Evolutionary conservation across 23 red algal species (phyloP), one percentile per base, ranked within the genome.

Genomic region (Agarophyton chilense): DNA sequence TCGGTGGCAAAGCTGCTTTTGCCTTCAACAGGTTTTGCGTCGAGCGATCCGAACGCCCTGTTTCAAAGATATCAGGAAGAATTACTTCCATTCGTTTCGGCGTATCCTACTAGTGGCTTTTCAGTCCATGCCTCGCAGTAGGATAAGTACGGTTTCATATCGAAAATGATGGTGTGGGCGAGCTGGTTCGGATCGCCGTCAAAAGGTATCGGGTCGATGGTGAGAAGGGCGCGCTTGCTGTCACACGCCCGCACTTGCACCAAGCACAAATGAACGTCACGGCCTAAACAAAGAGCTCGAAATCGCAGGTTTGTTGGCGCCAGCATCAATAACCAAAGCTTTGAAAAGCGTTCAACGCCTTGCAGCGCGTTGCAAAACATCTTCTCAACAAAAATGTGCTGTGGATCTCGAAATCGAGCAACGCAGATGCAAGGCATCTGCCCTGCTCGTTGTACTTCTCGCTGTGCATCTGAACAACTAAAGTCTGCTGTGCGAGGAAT

Each of bases 81-180:
- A 7, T 49, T 49, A 49, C 8, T 49, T 13, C 29, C 22, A 58
- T 58, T 58, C 17, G 29, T 28, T 58, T 0, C 55, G 8, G 25
- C 22, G 9, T 58, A 6, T 28, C 9, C 2, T 4, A 9, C 22
- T 29, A 6, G 55, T 58, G 25, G 55, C 55, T 41, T 42, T 70
- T 78, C 51, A n/a, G 11, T 51, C 73, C 73, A 78, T 51, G 73
- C 44, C n/a, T 78, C 73, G 51, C 73, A 78, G 32, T 78, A 78
- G 19, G 73, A 55, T 25, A 78, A 25, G 44, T 78, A 78, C 2
- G 73, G 73, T 32, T 78, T 78, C 13, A 78, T 78, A 54, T 78
- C 73, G 11, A 78, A 2, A 17, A 78, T 24, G 26, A 29, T 36
- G 4, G 34, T 43, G 36, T 70, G 34, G 6, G 36, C 16, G n/a